Evolutionary conservation across 2,329 filamentous ascomycete species (phyloP), one percentile per base, ranked within the genome.

Genomic region (Ustulina deusta): DNA sequence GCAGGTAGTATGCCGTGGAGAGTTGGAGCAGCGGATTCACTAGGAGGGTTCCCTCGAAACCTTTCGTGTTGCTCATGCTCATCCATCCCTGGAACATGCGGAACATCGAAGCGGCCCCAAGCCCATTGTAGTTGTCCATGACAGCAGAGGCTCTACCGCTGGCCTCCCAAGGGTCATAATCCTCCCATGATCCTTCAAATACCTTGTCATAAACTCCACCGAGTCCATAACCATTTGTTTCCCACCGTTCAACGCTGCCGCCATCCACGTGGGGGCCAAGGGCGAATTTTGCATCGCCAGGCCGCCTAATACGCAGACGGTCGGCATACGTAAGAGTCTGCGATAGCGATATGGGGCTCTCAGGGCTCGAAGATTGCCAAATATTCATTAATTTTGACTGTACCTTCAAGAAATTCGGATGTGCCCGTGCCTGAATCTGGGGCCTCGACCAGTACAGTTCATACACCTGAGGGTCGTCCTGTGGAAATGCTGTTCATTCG

Each of bases 71-170:
- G 65, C 90, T 93, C 85, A 97, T 90, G 67, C 87, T 88, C 60
- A 97, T 79, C 94, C 94, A 97, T 20, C 93, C 94, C 80, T 97
- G 94, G 78, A 93, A 95, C 85, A 93, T 91, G 44, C 95, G 87
- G 80, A 97, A 94, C 83, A 94, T 93, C 52, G 87, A 91, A 80
- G 93, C 97, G 0, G 92, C 90, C 0, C 94, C 94, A 0, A 93
- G 85, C 0, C 94, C 93, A 58, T 93, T 85, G 77, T 97, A 96
- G 38, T 94, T 81, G 78, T 97, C 91, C 68, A 88, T 90, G 2
- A 89, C 86, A 2, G 91, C 93, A 0, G 82, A 79, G 0, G 95
- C 83, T 3, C 94, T 87, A 6, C 87, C 86, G 70, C 87, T 89
- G 0, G 89, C 89, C 74, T 97, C 93, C 88, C 91, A 97, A 0